A percentile compares a stretch with the other conserved stretches of the same genome.
Conservation (phyloP, 345 rosid genomes). For the Rhodomyrtus tomentosa region DNA sequence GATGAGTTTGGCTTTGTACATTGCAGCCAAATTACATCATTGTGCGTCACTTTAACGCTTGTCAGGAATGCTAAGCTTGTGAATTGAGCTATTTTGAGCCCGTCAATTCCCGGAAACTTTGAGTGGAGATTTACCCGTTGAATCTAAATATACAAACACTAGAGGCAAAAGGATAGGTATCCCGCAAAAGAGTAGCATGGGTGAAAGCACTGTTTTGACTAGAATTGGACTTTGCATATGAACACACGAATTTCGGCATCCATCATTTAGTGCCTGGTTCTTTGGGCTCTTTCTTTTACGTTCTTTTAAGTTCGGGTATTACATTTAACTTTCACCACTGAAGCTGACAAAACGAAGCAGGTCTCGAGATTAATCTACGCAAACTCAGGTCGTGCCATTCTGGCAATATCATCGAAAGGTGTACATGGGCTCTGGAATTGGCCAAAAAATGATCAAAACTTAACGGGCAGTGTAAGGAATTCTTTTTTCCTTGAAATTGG, state of each 20-base stretch:
- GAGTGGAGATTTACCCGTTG: neutral
- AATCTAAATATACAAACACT: neutral
- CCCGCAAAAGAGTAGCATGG: too few relatives aligned
- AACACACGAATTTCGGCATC: too few relatives aligned
- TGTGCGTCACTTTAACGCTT: neutral
- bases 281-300: too few relatives aligned
- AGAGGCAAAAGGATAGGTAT: neutral
- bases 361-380: slow-evolving; percentile 68
- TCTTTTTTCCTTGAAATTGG: neutral
- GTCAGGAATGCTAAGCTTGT: neutral
- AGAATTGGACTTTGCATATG: too few relatives aligned
- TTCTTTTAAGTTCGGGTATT: too few relatives aligned
- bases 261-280: too few relatives aligned
- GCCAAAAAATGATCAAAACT: slow-evolving; percentile 52
- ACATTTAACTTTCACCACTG: neutral
- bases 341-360: slow-evolving; percentile 18
- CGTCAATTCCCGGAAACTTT: neutral
- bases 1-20: too few relatives aligned
- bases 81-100: neutral
- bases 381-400: slow-evolving; percentile 58
- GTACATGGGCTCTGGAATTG: slow-evolving; percentile 95
- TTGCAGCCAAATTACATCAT: neutral
- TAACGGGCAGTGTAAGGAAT: neutral
- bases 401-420: slow-evolving; percentile 77
- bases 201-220: too few relatives aligned